Percentiles rank a stretch among this genome's conserved stretches.
Conservation (phyloP, 306 rosid genomes). For the Vicia villosa region DNA sequence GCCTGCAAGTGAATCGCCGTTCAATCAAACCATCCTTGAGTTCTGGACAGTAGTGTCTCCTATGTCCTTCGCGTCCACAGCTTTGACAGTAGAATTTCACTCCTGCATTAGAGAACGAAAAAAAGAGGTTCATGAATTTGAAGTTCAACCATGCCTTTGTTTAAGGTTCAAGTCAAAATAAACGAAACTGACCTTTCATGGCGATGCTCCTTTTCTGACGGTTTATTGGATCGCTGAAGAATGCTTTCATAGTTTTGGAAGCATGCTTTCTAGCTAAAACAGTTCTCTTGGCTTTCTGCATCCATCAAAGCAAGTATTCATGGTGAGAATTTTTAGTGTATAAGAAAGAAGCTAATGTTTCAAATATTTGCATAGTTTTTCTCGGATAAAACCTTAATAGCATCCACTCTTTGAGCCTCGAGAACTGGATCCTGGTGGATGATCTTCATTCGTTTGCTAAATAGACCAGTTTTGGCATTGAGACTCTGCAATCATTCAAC, state of each 20-base stretch:
- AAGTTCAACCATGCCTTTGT: conserved; percentile 29
- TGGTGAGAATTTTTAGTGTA: conserved; percentile 15
- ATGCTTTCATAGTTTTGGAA: conserved; percentile 74
- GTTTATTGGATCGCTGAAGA: conserved; percentile 89
- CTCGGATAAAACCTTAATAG: conserved; percentile 66
- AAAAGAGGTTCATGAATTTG: background rate
- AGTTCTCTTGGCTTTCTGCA: conserved; percentile 88
- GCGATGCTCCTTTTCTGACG: conserved; percentile 81
- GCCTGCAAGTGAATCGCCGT: conserved; percentile 53
- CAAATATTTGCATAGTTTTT: background rate
- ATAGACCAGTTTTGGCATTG: conserved; percentile 93
- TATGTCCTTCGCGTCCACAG: conserved; percentile 93
- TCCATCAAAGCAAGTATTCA: conserved; percentile 23
- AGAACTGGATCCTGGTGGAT: conserved; percentile 87
- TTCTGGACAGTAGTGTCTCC: conserved; percentile 88
- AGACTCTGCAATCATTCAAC: conserved; percentile 95
- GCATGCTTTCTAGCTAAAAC: conserved; percentile 76
- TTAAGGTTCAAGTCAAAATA: background rate
- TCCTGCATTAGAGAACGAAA: conserved; percentile 49
- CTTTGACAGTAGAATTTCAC: conserved; percentile 75
- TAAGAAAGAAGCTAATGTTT: conserved; percentile 26
- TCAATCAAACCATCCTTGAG: conserved; percentile 51
- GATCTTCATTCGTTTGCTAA: conserved; percentile 97
- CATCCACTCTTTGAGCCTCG: conserved; percentile 90
- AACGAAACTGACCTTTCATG: conserved; percentile 68